phyloP scores from a whole-genome alignment of 2,329 filamentous ascomycete species.

The Penicillium sp. region DNA sequence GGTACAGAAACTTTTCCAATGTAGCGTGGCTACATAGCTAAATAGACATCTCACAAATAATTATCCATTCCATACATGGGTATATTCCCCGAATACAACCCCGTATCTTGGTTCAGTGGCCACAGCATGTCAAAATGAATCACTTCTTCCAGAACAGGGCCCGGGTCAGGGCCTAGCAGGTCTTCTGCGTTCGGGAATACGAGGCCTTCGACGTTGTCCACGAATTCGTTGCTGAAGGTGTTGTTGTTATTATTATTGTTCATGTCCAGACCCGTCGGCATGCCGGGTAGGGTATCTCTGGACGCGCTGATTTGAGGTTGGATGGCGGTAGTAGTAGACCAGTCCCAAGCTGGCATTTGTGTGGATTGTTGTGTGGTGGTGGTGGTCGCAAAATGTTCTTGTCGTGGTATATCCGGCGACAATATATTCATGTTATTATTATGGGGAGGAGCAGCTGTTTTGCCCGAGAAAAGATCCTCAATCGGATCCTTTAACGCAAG shows the following conservation, averaged over 20 bases:
- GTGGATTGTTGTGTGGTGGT: neutral
- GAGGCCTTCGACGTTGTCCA: conserved; percentile 16
- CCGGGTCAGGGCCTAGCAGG: conserved; percentile 13
- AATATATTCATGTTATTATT: neutral
- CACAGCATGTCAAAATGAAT: conserved; percentile 18
- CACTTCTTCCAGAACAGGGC: conserved; percentile 14
- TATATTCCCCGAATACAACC: conserved; percentile 15
- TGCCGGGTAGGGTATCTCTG: neutral
- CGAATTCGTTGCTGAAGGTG: conserved; percentile 2
- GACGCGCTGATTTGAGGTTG: neutral
- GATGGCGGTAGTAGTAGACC: conserved; percentile 4
- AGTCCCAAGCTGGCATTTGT: conserved; percentile 14
- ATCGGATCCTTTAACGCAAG: conserved; percentile 14
- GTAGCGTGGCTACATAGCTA: neutral
- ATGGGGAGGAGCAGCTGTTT: neutral
- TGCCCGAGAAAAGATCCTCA: conserved; percentile 13
- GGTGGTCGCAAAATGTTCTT: conserved; percentile 1
- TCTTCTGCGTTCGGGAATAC: conserved; percentile 15
- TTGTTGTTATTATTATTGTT: neutral
- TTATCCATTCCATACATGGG: conserved; percentile 17
- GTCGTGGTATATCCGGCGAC: neutral
- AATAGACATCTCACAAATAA: conserved; percentile 8
- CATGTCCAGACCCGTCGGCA: neutral
- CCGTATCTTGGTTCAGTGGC: conserved; percentile 16
- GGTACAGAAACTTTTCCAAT: too few species aligned